A percentile compares a stretch with the other conserved stretches of the same genome.
Evolutionary conservation across 306 rosid genomes (phyloP).

Genomic region (Corylus heterophylla): DNA sequence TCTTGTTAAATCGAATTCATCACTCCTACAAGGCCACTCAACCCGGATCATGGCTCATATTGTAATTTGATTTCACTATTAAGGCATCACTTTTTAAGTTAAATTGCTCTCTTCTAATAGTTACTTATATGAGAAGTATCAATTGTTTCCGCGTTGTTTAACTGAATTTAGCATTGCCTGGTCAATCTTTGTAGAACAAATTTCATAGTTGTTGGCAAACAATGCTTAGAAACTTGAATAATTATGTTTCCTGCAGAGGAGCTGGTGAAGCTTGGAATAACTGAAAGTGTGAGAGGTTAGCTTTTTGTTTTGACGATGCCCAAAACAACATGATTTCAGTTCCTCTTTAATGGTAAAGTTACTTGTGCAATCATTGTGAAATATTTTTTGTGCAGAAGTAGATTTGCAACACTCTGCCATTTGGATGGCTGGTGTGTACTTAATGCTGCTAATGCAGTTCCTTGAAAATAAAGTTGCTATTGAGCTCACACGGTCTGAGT

Average conservation of each 20-base stretch:
- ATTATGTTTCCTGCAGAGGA: conserved; percentile 62
- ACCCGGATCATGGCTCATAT: neutral
- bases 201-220: conserved; percentile 5
- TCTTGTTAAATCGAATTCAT: neutral
- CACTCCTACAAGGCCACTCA: neutral
- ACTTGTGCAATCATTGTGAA: conserved; percentile 28
- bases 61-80: neutral
- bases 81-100: neutral
- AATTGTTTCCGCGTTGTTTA: neutral
- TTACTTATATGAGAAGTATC: neutral
- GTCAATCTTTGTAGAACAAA: neutral
- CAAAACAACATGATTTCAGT: conserved; percentile 8
- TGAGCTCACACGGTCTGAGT: conserved; percentile 89
- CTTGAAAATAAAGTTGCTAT: conserved; percentile 96
- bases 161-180: neutral
- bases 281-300: conserved; percentile 85
- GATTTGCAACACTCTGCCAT: conserved; percentile 92
- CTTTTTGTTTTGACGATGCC: conserved; percentile 32
- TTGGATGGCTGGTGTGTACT: conserved; percentile 98
- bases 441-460: conserved; percentile 89
- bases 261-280: conserved; percentile 87
- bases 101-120: neutral
- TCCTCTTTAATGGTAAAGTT: conserved; percentile 23
- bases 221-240: conserved; percentile 21
- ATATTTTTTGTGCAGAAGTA: conserved; percentile 66